Evolutionary conservation across 176 grass and related monocot species (phyloP), one percentile per base, ranked within the genome.

Genomic region (Saccharum officinarum): DNA sequence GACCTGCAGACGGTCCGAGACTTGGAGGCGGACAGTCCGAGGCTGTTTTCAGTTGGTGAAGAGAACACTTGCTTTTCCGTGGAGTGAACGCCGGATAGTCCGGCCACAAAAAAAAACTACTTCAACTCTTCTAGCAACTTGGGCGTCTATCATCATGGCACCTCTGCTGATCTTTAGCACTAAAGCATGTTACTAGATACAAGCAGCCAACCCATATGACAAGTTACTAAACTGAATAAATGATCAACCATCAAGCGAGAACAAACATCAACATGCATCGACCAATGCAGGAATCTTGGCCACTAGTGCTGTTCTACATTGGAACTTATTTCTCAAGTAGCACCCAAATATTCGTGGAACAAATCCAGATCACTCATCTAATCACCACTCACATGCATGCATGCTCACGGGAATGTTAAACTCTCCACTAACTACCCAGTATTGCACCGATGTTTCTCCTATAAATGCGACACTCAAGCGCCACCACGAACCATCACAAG

Each of bases 221-320:
- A 59, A 55, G 52, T 55, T 55, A 6, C 52, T 54, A 55, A 59
- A 22, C 8, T 60, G 57, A 60, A 60, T 23, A 60, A 60, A 23
- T 60, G 62, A 61, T 82, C 34, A 75, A 68, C 55, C 71, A 80
- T 36, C 77, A 41, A 86, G 34, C 33, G 3, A 44, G 44, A 81
- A 74, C 59, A 87, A 81, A 33, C 57, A 8, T 65, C 16, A 31
- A 26, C 25, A 82, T 82, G 78, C 23, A 33, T 66, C 60, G n/a
- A 55, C 10, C 25, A 66, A 31, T 71, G 72, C 73, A 78, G 65
- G 73, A 81, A 76, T 83, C 80, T 83, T 62, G 86, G 71, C 67
- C 25, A 54, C 37, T 69, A 69, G 70, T 18, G 70, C 37, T n/a
- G 22, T 59, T 65, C 82, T n/a, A 15, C 18, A 66, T 1, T 65